Conservation (phyloP, 2,329 filamentous ascomycete species). For the Myrmaecium sp. region DNA sequence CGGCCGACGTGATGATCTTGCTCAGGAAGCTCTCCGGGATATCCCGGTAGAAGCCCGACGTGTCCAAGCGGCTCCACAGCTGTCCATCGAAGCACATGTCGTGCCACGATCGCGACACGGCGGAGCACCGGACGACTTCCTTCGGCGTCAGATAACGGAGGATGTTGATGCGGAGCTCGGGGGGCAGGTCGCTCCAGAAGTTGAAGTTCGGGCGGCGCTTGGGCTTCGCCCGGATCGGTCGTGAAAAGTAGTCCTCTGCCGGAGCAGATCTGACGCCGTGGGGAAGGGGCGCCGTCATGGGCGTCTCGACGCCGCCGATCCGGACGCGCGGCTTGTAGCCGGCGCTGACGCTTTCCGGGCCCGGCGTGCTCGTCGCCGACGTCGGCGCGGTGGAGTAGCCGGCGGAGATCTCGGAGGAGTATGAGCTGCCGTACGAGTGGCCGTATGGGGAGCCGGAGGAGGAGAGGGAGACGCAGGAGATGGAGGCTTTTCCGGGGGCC, state of each 20-base stretch:
- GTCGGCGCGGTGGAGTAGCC: conserved; percentile 39
- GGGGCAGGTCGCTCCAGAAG: conserved; percentile 68
- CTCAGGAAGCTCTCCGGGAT: conserved; percentile 73
- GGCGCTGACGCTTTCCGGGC: conserved; percentile 29
- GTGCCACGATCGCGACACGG: conserved; percentile 64
- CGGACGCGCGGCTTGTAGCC: conserved; percentile 39
- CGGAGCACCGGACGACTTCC: conserved; percentile 63
- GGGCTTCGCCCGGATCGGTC: conserved; percentile 18
- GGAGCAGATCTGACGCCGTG: conserved; percentile 18
- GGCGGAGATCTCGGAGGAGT: conserved; percentile 38
- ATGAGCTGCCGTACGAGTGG: conserved; percentile 36
- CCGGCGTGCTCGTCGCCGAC: conserved; percentile 31
- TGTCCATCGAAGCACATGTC: conserved; percentile 86
- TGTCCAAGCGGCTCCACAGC: conserved; percentile 70
- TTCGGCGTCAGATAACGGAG: conserved; percentile 61
- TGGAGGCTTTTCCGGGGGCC: conserved; percentile 42
- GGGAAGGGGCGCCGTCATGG: conserved; percentile 45
- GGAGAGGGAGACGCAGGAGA: conserved; percentile 47
- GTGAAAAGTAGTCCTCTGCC: conserved; percentile 31
- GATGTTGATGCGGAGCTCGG: conserved; percentile 65
- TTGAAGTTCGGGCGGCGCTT: conserved; percentile 32
- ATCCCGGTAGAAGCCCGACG: conserved; percentile 69
- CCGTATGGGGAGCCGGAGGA: conserved; percentile 33
- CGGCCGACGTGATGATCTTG: conserved; percentile 69
- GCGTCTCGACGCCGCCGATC: conserved; percentile 24